A percentile compares a stretch with the other conserved stretches of the same genome.
Evolutionary conservation across 2,329 filamentous ascomycete species (phyloP).

Genomic region (Clarireedia sp.): DNA sequence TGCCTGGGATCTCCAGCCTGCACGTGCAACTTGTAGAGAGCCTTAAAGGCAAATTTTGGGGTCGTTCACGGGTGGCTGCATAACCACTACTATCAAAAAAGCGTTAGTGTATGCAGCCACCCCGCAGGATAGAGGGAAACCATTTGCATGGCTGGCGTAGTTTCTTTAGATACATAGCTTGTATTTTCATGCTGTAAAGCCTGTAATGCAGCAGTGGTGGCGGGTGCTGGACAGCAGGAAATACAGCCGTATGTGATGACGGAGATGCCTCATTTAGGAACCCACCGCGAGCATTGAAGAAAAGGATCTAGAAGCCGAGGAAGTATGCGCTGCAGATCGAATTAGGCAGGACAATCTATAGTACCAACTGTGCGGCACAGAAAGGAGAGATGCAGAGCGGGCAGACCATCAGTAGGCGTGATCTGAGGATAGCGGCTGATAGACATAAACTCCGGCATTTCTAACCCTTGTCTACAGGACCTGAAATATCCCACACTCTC

Average conservation of each 20-base stretch:
- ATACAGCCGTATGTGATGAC: neutral
- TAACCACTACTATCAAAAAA: neutral
- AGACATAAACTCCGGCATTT: too few relatives aligned
- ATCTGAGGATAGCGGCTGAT: neutral
- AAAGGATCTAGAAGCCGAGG: neutral
- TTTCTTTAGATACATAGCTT: neutral
- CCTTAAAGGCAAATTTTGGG: neutral
- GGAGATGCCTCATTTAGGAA: neutral
- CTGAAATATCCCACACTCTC: neutral
- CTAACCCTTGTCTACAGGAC: neutral
- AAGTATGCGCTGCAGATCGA: neutral
- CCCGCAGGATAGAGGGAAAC: neutral
- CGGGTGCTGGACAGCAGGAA: neutral
- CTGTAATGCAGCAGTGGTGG: neutral
- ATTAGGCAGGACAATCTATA: conserved; percentile 4
- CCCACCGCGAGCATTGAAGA: neutral
- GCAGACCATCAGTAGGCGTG: neutral
- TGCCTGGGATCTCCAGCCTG: neutral
- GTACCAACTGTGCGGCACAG: conserved; percentile 1
- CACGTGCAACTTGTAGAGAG: neutral
- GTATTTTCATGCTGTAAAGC: neutral
- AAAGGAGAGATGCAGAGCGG: neutral
- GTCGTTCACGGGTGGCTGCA: conserved; percentile 4
- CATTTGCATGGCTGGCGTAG: conserved; percentile 13
- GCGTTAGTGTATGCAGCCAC: too few relatives aligned